phyloP scores from a whole-genome alignment of 345 rosid species.

The Bruguiera gymnorhiza region DNA sequence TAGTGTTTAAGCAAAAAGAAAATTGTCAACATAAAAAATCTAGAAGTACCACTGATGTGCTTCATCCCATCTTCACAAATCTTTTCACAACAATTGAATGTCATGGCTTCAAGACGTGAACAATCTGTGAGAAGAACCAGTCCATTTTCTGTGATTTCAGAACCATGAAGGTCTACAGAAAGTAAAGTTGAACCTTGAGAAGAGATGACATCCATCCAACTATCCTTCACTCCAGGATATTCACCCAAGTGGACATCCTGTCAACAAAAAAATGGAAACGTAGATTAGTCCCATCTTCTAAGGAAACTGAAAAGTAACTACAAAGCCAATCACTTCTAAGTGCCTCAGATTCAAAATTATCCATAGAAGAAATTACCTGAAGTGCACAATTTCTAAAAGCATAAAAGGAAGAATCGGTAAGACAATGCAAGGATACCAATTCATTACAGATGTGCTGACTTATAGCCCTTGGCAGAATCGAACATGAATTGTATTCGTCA shows the following conservation, averaged over 20 bases:
- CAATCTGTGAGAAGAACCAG: conserved; percentile 56
- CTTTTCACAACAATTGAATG: conserved; percentile 56
- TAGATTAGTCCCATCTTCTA: too few relatives aligned
- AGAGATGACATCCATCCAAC: conserved; percentile 85
- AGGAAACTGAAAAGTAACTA: too few relatives aligned
- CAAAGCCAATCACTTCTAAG: too few relatives aligned
- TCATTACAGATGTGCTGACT: too few relatives aligned
- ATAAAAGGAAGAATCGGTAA: too few relatives aligned
- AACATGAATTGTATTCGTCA: too few relatives aligned
- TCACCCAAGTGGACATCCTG: conserved; percentile 79
- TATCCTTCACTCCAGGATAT: conserved; percentile 68
- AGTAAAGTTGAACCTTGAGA: conserved; percentile 82
- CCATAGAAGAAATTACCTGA: too few relatives aligned
- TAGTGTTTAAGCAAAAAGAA: too few relatives aligned
- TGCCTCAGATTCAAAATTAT: too few relatives aligned
- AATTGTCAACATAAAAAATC: background rate
- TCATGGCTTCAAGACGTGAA: conserved; percentile 51
- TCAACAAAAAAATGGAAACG: background rate
- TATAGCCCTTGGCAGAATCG: too few relatives aligned
- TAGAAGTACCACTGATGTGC: conserved; percentile 49
- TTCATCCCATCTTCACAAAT: conserved; percentile 61
- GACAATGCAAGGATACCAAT: too few relatives aligned
- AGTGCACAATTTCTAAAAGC: too few relatives aligned
- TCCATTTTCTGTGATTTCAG: conserved; percentile 68
- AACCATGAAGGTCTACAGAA: conserved; percentile 74